phyloP scores from a whole-genome alignment of 345 rosid species.

The Hibiscus mutabilis region DNA sequence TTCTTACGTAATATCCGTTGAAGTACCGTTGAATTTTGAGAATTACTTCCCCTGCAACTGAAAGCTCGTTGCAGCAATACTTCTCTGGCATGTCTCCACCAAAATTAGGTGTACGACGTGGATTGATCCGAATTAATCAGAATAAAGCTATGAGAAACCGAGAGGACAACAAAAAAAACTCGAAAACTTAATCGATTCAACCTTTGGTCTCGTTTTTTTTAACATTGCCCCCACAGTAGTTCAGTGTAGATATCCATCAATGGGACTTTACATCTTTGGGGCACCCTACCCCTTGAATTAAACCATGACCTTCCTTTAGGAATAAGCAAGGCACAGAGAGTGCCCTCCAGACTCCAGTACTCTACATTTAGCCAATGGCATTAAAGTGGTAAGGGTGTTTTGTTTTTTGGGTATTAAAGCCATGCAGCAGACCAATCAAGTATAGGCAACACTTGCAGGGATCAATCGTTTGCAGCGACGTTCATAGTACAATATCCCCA shows the following conservation, averaged over 20 bases:
- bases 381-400: not conserved
- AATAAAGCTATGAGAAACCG: no score
- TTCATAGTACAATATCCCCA: not conserved
- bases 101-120: no score
- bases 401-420: not conserved
- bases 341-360: not conserved
- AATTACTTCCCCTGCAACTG: no score
- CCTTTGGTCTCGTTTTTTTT: no score
- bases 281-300: not conserved
- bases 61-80: no score
- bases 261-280: not conserved
- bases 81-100: no score
- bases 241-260: slow-evolving; percentile 2
- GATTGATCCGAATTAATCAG: no score
- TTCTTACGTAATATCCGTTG: no score
- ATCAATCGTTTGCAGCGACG: not conserved
- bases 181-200: not conserved
- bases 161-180: no score
- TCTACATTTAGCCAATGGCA: not conserved
- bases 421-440: not conserved
- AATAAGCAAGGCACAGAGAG: not conserved
- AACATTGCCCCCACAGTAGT: no score
- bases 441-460: not conserved
- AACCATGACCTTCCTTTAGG: slow-evolving; percentile 6
- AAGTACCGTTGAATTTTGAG: no score